phyloP scores from a whole-genome alignment of 345 rosid genomes.

The Boechera divaricarpa region DNA sequence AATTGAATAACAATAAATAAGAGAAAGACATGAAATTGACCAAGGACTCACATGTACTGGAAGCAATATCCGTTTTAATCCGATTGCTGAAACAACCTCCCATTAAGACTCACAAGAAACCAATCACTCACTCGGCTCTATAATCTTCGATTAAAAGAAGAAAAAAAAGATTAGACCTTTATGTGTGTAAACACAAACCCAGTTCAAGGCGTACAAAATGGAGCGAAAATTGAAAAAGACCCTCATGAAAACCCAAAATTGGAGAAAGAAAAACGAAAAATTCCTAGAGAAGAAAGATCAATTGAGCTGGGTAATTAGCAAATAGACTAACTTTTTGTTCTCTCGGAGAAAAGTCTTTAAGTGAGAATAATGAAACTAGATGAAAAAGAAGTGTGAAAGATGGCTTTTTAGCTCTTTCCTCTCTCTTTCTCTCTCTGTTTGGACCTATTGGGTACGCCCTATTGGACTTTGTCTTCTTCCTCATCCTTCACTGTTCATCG shows the following conservation, averaged over 20 bases:
- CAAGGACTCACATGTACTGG: conserved; percentile 60
- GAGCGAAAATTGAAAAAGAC: conserved; percentile 8
- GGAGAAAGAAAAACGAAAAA: conserved; percentile 11
- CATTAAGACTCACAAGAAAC: conserved; percentile 48
- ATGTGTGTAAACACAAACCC: conserved; percentile 39
- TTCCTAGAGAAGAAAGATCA: conserved; percentile 2
- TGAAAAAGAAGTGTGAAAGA: conserved; percentile 27
- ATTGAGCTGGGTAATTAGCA: conserved; percentile 2
- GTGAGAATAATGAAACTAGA: background rate
- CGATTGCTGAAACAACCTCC: conserved; percentile 90
- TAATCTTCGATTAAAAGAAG: conserved; percentile 10
- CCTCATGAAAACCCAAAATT: background rate
- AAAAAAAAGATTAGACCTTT: conserved; percentile 21
- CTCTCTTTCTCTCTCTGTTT: conserved; percentile 17
- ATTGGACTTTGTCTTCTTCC: conserved; percentile 41
- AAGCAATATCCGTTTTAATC: conserved; percentile 79
- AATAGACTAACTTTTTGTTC: conserved; percentile 23
- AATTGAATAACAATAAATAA: background rate
- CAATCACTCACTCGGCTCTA: conserved; percentile 31
- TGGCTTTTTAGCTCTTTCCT: conserved; percentile 2
- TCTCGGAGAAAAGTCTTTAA: conserved; percentile 6
- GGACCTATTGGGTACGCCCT: conserved; percentile 24
- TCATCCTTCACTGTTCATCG: conserved; percentile 23
- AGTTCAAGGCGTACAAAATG: conserved; percentile 30
- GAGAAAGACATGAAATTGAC: conserved; percentile 15